Base-by-base conservation (phyloP, 768 basidiomycete species). In the Boletus barrowsii region DNA sequence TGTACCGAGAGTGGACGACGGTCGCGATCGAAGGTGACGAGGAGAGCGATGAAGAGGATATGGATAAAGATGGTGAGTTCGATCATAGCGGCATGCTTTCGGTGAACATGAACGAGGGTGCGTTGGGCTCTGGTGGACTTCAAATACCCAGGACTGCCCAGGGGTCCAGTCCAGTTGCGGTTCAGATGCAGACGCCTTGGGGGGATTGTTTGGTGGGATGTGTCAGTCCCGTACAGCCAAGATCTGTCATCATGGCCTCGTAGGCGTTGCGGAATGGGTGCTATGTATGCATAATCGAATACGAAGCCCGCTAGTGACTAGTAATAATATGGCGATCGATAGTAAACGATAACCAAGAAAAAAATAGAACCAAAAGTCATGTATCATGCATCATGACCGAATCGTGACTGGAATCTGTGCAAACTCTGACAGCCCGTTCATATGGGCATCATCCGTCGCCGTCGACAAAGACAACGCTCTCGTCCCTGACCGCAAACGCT, bases 1-100 rank as follows among this genome's bases (percentile, higher is more conserved):
- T 97, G 26, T 99, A 98, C 64, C 78, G 94, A 42, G 91, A 95
- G 56, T 99, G 96, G 96, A 76, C 83, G 17, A 75, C 83, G 30
- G 93, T 96, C 4, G 87, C 90, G 5, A 76, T 82, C 20, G 78
- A 75, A 9, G 82, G 84, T 17, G 87, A 86, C 8, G 87, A 84
- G 0, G 87, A 87, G 0, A 87, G 86, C 0, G 86, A 87, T 0
- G 85, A 87, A 0, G 83, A 83, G 0, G 83, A 22, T 22, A 22
- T 22, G 22, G 22, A 22, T 22, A 22, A 81, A 0, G 81, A 82
- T 0, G 61, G 3, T 0, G 82, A 81, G 0, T 22, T 22, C 22
- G 22, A 22, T 22, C 22, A 79, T 22, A 3, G 22, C 22, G 22
- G 22, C 22, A 22, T 22, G 22, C 22, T 22, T 22, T 22, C 22